These are phyloP conservation scores for Phytophthora foliorum DNA, from an alignment of 352 stramenopile genomes.

Conservation along the genomic window DNA sequence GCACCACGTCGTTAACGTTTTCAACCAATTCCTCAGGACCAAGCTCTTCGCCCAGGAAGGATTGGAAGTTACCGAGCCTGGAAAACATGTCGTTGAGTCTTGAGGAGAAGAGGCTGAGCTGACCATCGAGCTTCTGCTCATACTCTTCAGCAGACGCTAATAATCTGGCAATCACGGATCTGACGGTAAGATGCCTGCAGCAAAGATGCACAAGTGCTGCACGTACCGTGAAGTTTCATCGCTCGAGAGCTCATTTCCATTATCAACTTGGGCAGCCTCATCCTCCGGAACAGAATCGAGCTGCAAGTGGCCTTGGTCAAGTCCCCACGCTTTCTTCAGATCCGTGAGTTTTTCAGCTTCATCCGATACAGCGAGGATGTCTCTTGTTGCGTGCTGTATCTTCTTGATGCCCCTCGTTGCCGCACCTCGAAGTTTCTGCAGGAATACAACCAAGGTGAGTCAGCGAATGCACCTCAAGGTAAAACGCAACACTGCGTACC, in stretches of 20 bases:
- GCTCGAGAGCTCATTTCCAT: background rate
- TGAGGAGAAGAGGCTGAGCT: slow-evolving; percentile 43
- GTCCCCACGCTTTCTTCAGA: slow-evolving; percentile 66
- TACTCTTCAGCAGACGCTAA: slow-evolving; percentile 52
- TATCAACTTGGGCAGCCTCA: background rate
- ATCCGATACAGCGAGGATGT: slow-evolving; percentile 49
- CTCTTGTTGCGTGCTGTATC: slow-evolving; percentile 45
- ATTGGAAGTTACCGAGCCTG: slow-evolving; percentile 51
- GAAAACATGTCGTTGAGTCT: slow-evolving; percentile 46
- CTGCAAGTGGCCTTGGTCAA: slow-evolving; percentile 29
- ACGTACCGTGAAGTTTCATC: slow-evolving; percentile 20
- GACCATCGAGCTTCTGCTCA: slow-evolving; percentile 55
- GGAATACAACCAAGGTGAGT: no score
- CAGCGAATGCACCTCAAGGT: background rate
- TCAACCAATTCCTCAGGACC: slow-evolving; percentile 21
- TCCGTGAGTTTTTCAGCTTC: slow-evolving; percentile 53
- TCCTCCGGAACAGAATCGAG: slow-evolving; percentile 11
- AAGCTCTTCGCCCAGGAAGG: slow-evolving; percentile 46
- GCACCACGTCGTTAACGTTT: slow-evolving; percentile 10
- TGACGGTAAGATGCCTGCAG: background rate
- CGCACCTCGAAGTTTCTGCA: slow-evolving; percentile 57
- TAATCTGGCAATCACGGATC: slow-evolving; percentile 32
- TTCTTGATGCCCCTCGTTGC: slow-evolving; percentile 52
- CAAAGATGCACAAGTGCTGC: background rate
- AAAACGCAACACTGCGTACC: slow-evolving; percentile 22